Percentiles rank a stretch among this genome's conserved stretches.
phyloP scores from a whole-genome alignment of 106 monocot genomes.

The Chionographis japonica region DNA sequence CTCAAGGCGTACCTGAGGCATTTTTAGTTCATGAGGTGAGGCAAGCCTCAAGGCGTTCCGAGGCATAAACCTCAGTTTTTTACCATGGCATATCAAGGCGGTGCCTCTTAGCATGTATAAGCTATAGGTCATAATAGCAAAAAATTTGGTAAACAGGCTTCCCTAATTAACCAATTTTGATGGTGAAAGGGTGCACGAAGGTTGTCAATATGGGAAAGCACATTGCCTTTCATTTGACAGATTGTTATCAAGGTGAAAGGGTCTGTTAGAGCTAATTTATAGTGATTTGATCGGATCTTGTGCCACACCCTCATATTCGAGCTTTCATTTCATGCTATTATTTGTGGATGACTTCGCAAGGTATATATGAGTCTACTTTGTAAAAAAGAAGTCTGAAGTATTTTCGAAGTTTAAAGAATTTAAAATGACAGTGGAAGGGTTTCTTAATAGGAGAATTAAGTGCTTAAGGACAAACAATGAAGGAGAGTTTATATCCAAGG shows the following conservation, averaged over 20 bases:
- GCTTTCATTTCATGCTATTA: background rate
- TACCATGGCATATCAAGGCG: conserved; percentile 3
- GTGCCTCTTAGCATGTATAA: conserved; percentile 7
- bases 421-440: too few species aligned
- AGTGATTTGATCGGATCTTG: conserved; percentile 8
- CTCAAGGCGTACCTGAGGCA: too few species aligned
- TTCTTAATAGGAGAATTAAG: too few species aligned
- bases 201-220: conserved; percentile 10
- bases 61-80: too few species aligned
- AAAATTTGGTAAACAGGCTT: conserved; percentile 1
- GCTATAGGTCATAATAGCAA: background rate
- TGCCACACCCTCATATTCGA: background rate
- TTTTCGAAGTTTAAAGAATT: too few species aligned
- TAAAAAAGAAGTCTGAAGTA: too few species aligned
- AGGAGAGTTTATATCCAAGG: too few species aligned
- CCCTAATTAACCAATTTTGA: background rate
- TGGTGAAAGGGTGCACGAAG: background rate
- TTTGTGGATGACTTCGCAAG: background rate
- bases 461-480: too few species aligned
- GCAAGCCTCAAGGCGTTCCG: too few species aligned
- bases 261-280: conserved; percentile 1
- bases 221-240: conserved; percentile 15
- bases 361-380: background rate
- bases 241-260: background rate
- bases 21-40: too few species aligned